A percentile compares a stretch with the other conserved stretches of the same genome.
Conservation (phyloP, 2,329 filamentous ascomycete genomes). For the Fusarium cyanostomum region DNA sequence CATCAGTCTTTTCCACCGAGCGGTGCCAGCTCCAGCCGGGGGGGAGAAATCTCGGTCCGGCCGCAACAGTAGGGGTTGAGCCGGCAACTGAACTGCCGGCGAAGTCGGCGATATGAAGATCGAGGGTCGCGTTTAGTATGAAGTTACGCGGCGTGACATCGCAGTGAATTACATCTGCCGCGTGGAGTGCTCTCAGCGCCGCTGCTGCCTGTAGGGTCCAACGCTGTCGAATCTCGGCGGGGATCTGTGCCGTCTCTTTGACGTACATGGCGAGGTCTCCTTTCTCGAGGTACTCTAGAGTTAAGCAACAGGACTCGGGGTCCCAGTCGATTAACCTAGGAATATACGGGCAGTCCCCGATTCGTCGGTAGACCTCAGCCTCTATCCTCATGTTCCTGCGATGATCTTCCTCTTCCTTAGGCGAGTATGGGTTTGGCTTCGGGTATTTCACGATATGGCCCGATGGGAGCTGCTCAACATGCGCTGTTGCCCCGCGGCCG, state of each 20-base stretch:
- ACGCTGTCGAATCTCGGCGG: too few relatives aligned
- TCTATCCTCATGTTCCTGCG: slow-evolving; percentile 21
- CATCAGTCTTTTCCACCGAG: slow-evolving; percentile 8
- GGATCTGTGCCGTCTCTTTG: too few relatives aligned
- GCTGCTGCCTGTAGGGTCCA: slow-evolving; percentile 29
- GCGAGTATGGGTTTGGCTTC: slow-evolving; percentile 15
- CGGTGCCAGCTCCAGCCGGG: slow-evolving; percentile 4
- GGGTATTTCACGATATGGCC: slow-evolving; percentile 21
- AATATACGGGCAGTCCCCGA: slow-evolving; percentile 13
- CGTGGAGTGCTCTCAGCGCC: slow-evolving; percentile 47
- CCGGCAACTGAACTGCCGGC: slow-evolving; percentile 17
- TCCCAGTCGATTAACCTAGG: slow-evolving; percentile 29
- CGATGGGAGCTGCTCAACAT: slow-evolving; percentile 21
- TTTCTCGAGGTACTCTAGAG: slow-evolving; percentile 15
- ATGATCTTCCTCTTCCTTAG: slow-evolving; percentile 2
- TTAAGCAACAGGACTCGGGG: slow-evolving; percentile 11
- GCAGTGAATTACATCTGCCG: slow-evolving; percentile 47
- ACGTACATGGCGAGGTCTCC: slow-evolving; percentile 30
- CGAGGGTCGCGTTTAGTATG: slow-evolving; percentile 41
- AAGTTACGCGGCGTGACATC: slow-evolving; percentile 50
- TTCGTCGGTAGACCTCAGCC: slow-evolving; percentile 17
- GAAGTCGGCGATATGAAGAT: slow-evolving; percentile 7
- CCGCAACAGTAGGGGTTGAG: not conserved
- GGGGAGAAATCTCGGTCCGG: slow-evolving; percentile 12
- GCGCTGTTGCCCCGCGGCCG: slow-evolving; percentile 16